Base-by-base conservation (phyloP, 495 filamentous ascomycete species). In the Podospora pseudocomata region DNA sequence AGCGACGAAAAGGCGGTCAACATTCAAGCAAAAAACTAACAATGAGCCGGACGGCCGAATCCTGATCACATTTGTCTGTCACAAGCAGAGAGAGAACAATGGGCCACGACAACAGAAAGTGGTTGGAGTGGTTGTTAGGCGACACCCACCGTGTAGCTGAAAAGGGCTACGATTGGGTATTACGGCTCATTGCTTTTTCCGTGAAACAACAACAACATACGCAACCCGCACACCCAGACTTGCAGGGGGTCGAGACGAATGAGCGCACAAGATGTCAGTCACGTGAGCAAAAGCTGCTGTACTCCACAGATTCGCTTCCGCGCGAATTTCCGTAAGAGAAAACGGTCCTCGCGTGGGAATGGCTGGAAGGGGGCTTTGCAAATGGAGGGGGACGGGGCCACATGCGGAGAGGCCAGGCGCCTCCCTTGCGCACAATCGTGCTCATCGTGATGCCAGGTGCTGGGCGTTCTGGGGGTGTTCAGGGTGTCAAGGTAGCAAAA, bases 241-340 rank as follows among this genome's bases (percentile, higher is more conserved):
- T 19, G 19, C 68, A 57, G 56, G 55, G 55, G 60, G 44, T 44
- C n/a, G 27, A 57, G 57, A 49, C 73, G 54, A 73, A 75, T 73
- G 58, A 76, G 69, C 58, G 58, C 66, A 13, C 23, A 28, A 16
- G 64, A 72, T 69, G 64, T 60, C 59, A 15, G 23, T 77, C 75
- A 77, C 75, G 75, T 77, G 75, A 30, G 1, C 3, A 9, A 34
- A 53, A 3, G 16, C 54, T 70, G 49, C 67, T 76, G 75, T 69
- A 70, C 75, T 71, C 74, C 75, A 77, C 74, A 68, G 61, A 57
- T 65, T 69, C 60, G 59, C 63, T 70, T 62, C 68, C 69, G 65
- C 66, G 67, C 71, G 70, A 66, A 69, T 71, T 69, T 67, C 66
- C 56, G 66, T 67, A 67, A 49, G 39, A 65, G 61, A 26, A 39